Evolutionary conservation across 495 filamentous ascomycete species (phyloP).

Genomic region (Friedmanniomyces simplex): DNA sequence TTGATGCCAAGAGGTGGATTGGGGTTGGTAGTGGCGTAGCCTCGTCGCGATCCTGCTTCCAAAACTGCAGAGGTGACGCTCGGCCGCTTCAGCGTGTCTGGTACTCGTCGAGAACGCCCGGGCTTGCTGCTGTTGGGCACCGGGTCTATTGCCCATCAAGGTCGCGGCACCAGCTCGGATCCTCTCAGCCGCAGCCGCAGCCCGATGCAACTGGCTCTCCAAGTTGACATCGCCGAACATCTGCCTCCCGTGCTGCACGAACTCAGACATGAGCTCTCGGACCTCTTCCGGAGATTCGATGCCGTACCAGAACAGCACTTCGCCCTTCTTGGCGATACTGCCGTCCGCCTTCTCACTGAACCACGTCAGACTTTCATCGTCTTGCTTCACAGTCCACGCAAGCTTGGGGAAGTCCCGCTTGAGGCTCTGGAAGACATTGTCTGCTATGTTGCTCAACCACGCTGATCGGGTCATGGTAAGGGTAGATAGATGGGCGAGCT

Average conservation of each 20-base stretch:
- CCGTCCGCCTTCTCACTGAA: slow-evolving; percentile 97
- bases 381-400: slow-evolving; percentile 93
- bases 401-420: slow-evolving; percentile 88
- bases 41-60: slow-evolving; percentile 25
- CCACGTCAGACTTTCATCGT: slow-evolving; percentile 96
- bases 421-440: slow-evolving; percentile 89
- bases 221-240: slow-evolving; percentile 91
- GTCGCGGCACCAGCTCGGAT: slow-evolving; percentile 16
- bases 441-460: slow-evolving; percentile 93
- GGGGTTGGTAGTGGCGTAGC: slow-evolving; percentile 72
- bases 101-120: slow-evolving; percentile 12
- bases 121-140: slow-evolving; percentile 10
- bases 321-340: slow-evolving; percentile 63
- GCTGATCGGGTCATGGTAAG: slow-evolving; percentile 92
- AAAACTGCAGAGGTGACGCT: neutral
- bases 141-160: slow-evolving; percentile 37
- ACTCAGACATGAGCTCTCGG: slow-evolving; percentile 77
- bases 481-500: slow-evolving; percentile 73
- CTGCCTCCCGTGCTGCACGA: slow-evolving; percentile 67
- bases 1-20: slow-evolving; percentile 94
- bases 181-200: slow-evolving; percentile 50
- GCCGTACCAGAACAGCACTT: slow-evolving; percentile 96
- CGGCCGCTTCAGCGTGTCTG: neutral
- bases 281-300: slow-evolving; percentile 78
- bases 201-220: slow-evolving; percentile 69